Base-by-base conservation (phyloP, 345 rosid species). In the Citropsis articulata region DNA sequence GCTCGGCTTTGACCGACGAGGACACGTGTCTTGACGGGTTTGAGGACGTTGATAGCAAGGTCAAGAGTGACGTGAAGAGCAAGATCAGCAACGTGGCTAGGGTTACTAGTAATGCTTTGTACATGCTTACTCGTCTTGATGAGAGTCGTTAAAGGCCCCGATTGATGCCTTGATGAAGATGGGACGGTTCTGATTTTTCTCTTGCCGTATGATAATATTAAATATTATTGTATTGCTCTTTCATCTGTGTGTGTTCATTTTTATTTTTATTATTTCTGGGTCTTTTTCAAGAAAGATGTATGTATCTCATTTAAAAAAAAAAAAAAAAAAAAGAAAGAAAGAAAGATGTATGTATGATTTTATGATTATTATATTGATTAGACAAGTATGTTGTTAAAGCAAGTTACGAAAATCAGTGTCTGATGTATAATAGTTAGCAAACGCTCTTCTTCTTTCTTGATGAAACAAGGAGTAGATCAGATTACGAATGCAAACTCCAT, bases 21-120 rank as follows among this genome's bases (percentile, higher is more conserved):
- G 91, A 94, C 87, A 92, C 98, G 72, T 94, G 98, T 84, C 87
- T 92, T 1, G 97, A 94, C 80, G 97, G 98, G 77, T 92, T 94
- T 75, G 77, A 87, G 36, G 88, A 74, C 18, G 77, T 84, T 24
- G 83, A 73, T 60, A 88, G 89, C 48, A 69, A 76, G 24, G 57
- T 87, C n/a, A 90, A 87, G 78, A 76, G 57, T 13, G 85, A 87
- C 9, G 90, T 88, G 70, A 89, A 84, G 75, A 35, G 74, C 60
- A 89, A 87, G 89, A 88, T 91, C 72, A 83, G 84, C 9, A 84
- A 84, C 66, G 91, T 91, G 10, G 94, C 95, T 7, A 85, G 83
- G 78, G 89, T 91, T 50, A 94, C 98, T 30, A 92, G 98, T 69
- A 94, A 94, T 69, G 97, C 98, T 62, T 77, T 94, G 77, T 94